Evolutionary conservation across 2,329 filamentous ascomycete species (phyloP).

Genomic region (Cladorrhinum sp.): DNA sequence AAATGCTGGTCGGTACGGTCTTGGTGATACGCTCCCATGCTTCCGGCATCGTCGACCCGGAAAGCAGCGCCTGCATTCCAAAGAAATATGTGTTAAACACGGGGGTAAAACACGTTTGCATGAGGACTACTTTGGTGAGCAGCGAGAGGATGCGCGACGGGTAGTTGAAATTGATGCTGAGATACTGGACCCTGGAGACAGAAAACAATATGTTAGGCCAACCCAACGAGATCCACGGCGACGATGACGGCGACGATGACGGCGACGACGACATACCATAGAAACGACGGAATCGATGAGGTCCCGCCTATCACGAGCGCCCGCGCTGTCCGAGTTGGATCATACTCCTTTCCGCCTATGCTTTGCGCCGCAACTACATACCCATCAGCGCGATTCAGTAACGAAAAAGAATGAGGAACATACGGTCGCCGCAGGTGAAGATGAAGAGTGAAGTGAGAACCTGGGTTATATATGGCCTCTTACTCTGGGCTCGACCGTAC

Average conservation of each 20-base stretch:
- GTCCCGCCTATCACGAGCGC: slow-evolving; percentile 72
- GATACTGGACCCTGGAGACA: slow-evolving; percentile 66
- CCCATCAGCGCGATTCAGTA: slow-evolving; percentile 2
- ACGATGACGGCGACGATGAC: not conserved
- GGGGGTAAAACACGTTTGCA: slow-evolving; percentile 78
- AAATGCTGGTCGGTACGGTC: slow-evolving; percentile 72
- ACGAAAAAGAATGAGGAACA: slow-evolving; percentile 39
- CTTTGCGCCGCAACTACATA: slow-evolving; percentile 63
- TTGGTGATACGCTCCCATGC: slow-evolving; percentile 67
- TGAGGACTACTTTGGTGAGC: slow-evolving; percentile 72
- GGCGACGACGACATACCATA: slow-evolving; percentile 59
- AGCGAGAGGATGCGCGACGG: slow-evolving; percentile 68
- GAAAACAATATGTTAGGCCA: not conserved
- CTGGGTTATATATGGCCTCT: slow-evolving; percentile 76
- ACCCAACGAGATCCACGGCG: not conserved
- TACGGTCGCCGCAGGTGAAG: slow-evolving; percentile 49
- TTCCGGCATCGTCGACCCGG: slow-evolving; percentile 62
- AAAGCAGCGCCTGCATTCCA: slow-evolving; percentile 70
- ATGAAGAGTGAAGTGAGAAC: slow-evolving; percentile 71
- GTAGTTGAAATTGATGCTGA: slow-evolving; percentile 82
- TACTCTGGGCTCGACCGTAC: slow-evolving; percentile 69
- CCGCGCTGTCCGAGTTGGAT: slow-evolving; percentile 64
- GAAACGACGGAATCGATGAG: slow-evolving; percentile 73
- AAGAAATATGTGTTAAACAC: slow-evolving; percentile 84
- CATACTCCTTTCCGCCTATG: slow-evolving; percentile 62